A percentile compares a stretch with the other conserved stretches of the same genome.
Evolutionary conservation across 1,139 yeast genomes (phyloP).

Genomic region (Debaryomycetaceae sp.): DNA sequence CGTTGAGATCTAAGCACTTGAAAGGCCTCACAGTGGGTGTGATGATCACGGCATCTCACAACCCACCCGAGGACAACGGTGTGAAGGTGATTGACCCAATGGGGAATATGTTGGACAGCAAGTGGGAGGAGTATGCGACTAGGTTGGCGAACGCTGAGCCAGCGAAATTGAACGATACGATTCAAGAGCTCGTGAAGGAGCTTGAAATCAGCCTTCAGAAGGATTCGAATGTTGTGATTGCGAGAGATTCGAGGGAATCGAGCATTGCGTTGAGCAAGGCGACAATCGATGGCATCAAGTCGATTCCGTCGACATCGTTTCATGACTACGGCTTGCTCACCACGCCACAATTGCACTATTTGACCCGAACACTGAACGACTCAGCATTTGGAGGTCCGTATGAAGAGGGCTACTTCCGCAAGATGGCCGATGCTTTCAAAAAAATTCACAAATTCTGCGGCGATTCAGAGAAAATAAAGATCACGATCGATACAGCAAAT

Average conservation of each 20-base stretch:
- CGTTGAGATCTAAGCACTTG: slow-evolving; percentile 70
- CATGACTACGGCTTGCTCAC: slow-evolving; percentile 71
- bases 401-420: slow-evolving; percentile 69
- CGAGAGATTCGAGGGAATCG: slow-evolving; percentile 74
- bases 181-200: slow-evolving; percentile 26
- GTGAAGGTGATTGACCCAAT: slow-evolving; percentile 90
- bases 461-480: slow-evolving; percentile 29
- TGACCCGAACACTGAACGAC: slow-evolving; percentile 72
- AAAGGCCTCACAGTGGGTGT: slow-evolving; percentile 75
- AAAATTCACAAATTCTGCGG: slow-evolving; percentile 25
- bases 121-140: slow-evolving; percentile 87
- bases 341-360: slow-evolving; percentile 92
- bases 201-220: slow-evolving; percentile 37
- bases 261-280: slow-evolving; percentile 65
- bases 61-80: slow-evolving; percentile 95
- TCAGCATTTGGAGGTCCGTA: slow-evolving; percentile 57
- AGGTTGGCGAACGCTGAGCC: slow-evolving; percentile 67
- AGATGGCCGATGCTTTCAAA: slow-evolving; percentile 47
- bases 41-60: slow-evolving; percentile 97
- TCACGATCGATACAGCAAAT: slow-evolving; percentile 85
- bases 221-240: slow-evolving; percentile 49
- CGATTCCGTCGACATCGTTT: slow-evolving; percentile 42
- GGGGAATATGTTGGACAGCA: slow-evolving; percentile 85
- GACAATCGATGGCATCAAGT: slow-evolving; percentile 64
- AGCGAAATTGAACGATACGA: slow-evolving; percentile 25